phyloP scores from a whole-genome alignment of 2,329 filamentous ascomycete species.

The Colletotrichum sp. region DNA sequence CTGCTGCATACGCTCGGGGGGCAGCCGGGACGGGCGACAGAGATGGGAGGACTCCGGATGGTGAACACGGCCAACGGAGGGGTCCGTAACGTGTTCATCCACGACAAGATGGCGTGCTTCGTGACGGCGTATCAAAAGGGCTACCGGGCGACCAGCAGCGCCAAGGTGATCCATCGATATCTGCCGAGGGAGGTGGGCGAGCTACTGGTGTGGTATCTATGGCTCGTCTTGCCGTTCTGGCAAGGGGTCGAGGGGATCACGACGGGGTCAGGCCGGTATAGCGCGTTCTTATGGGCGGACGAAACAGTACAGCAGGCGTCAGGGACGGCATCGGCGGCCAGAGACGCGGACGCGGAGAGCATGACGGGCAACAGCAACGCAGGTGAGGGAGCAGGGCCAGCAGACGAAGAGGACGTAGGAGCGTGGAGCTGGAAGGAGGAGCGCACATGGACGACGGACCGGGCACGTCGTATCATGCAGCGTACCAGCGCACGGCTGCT shows the following conservation, averaged over 20 bases:
- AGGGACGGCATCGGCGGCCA: not conserved
- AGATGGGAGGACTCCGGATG: slow-evolving; percentile 7
- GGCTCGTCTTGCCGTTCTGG: slow-evolving; percentile 4
- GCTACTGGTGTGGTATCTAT: slow-evolving; percentile 28
- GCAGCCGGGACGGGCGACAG: not conserved
- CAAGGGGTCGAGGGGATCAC: not conserved
- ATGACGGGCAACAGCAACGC: not conserved
- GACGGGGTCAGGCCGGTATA: not conserved
- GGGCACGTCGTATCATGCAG: not conserved
- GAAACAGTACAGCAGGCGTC: not conserved
- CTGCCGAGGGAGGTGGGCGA: slow-evolving; percentile 27
- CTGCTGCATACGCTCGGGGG: slow-evolving; percentile 10
- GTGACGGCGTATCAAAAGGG: slow-evolving; percentile 20
- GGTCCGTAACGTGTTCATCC: slow-evolving; percentile 12
- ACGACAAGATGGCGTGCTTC: not conserved
- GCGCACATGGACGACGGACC: slow-evolving; percentile 4
- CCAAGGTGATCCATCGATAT: slow-evolving; percentile 30
- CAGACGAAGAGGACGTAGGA: no score
- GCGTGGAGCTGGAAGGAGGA: not conserved
- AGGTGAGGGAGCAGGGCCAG: no score
- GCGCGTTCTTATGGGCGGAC: not conserved
- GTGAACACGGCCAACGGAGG: slow-evolving; percentile 18
- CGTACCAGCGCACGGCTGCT: not conserved
- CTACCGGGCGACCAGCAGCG: slow-evolving; percentile 7
- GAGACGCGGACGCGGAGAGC: not conserved